phyloP scores from a whole-genome alignment of 2,329 filamentous ascomycete species.

The Aureobasidium sp. region DNA sequence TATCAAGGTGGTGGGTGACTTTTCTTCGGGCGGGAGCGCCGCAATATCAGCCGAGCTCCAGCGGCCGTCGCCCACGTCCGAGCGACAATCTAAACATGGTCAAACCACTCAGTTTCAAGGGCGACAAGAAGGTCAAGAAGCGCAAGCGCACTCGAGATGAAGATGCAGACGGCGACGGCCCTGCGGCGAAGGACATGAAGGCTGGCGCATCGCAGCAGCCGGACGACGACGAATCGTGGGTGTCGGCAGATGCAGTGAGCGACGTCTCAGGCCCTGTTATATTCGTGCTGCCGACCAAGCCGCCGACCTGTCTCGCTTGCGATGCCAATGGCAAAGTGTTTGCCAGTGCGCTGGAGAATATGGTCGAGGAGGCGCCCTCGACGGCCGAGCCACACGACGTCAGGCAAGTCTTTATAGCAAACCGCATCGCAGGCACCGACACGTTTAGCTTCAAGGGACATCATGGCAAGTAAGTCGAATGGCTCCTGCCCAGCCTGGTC shows the following conservation, averaged over 20 bases:
- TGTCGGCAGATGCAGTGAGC: conserved; percentile 63
- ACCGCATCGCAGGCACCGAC: conserved; percentile 72
- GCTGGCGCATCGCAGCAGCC: background rate
- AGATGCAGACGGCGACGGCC: conserved; percentile 26
- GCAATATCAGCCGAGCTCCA: conserved; percentile 3
- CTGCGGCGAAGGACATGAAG: conserved; percentile 6
- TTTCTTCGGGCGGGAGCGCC: conserved; percentile 1
- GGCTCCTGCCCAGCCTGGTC: background rate
- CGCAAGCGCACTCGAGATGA: conserved; percentile 61
- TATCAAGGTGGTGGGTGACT: background rate
- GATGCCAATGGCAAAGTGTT: conserved; percentile 85
- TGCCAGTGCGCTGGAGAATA: conserved; percentile 72
- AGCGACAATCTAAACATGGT: conserved; percentile 51
- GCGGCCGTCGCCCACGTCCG: conserved; percentile 3
- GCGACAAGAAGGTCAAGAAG: conserved; percentile 92
- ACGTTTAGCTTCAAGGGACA: conserved; percentile 77
- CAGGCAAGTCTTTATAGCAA: conserved; percentile 90
- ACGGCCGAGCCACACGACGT: conserved; percentile 94
- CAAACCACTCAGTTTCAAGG: conserved; percentile 89
- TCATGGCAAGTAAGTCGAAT: conserved; percentile 59
- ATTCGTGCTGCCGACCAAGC: conserved; percentile 69
- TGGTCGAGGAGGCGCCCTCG: conserved; percentile 71
- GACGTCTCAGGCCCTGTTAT: conserved; percentile 79
- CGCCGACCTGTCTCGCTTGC: conserved; percentile 68
- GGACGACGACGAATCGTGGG: conserved; percentile 78